Evolutionary conservation across 495 filamentous ascomycete species (phyloP).

Genomic region (Penicillium argentinense): DNA sequence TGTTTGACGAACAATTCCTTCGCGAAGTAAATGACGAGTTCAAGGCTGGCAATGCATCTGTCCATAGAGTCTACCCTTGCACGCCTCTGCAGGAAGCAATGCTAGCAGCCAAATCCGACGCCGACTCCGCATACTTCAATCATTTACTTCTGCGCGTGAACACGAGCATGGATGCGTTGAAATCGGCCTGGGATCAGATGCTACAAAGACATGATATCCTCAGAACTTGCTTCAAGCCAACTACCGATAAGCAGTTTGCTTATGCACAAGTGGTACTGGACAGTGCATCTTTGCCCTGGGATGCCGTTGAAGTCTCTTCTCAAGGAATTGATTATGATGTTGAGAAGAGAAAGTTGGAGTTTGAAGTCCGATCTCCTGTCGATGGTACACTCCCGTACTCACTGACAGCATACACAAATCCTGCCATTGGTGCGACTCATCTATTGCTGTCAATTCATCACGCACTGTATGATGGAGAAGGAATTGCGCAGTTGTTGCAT

Average conservation of each 20-base stretch:
- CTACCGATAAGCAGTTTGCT: constrained; percentile 46
- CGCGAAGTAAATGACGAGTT: constrained; percentile 18
- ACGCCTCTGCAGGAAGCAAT: constrained; percentile 82
- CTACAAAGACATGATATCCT: constrained; percentile 61
- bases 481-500: constrained; percentile 60
- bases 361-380: constrained; percentile 23
- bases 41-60: constrained; percentile 23
- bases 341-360: constrained; percentile 17
- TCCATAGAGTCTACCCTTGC: constrained; percentile 66
- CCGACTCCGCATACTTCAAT: constrained; percentile 53
- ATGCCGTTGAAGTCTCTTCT: constrained; percentile 8
- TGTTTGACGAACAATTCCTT: constrained; percentile 14
- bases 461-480: constrained; percentile 77
- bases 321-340: constrained; percentile 18
- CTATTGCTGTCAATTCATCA: constrained; percentile 72
- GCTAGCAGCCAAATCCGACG: constrained; percentile 54
- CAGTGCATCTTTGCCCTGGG: constrained; percentile 23
- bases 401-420: constrained; percentile 21
- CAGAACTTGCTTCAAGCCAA: constrained; percentile 61
- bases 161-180: constrained; percentile 39
- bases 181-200: constrained; percentile 50
- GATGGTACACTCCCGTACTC: constrained; percentile 29
- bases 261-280: constrained; percentile 60
- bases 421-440: constrained; percentile 8
- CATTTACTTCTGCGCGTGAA: constrained; percentile 49